A percentile compares a stretch with the other conserved stretches of the same genome.
These are phyloP conservation scores for Tolypocladium pustulatum DNA, from an alignment of 2,329 filamentous ascomycete species.

Conservation along the genomic window DNA sequence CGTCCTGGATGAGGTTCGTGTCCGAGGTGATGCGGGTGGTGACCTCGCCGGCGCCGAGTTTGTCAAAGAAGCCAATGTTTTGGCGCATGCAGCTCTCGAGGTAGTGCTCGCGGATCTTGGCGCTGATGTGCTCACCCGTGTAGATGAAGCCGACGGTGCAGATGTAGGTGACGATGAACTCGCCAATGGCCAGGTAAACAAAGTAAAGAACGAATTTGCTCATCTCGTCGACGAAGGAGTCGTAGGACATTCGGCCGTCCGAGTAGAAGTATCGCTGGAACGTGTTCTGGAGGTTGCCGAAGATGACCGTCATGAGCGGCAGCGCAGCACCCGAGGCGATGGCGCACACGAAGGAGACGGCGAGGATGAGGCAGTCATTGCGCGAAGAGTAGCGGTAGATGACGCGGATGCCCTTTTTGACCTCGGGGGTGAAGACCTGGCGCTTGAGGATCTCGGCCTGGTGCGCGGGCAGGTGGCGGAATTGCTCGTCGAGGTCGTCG, in stretches of 20 bases:
- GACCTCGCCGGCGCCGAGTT: constrained; percentile 83
- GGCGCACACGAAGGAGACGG: constrained; percentile 49
- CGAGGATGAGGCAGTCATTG: constrained; percentile 54
- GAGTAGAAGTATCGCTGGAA: constrained; percentile 55
- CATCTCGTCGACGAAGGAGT: constrained; percentile 50
- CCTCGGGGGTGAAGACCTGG: constrained; percentile 55
- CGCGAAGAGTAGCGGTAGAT: constrained; percentile 62
- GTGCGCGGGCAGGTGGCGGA: constrained; percentile 50
- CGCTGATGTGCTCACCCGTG: constrained; percentile 66
- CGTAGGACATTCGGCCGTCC: constrained; percentile 30
- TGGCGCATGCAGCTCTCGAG: constrained; percentile 74
- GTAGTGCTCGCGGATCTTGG: constrained; percentile 74
- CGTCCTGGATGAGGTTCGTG: constrained; percentile 87
- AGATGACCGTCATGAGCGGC: constrained; percentile 73
- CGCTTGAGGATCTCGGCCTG: constrained; percentile 57
- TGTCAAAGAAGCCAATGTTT: constrained; percentile 90
- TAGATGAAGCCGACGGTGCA: constrained; percentile 86
- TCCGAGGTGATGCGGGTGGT: constrained; percentile 91
- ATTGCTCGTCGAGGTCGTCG: constrained; percentile 39
- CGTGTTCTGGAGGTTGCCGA: constrained; percentile 62
- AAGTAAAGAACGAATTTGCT: constrained; percentile 66
- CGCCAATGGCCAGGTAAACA: constrained; percentile 71
- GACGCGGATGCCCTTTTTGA: constrained; percentile 52
- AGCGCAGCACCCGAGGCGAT: constrained; percentile 65
- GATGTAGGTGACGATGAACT: constrained; percentile 70